These are phyloP conservation scores for Phytophthora fragariae DNA, from an alignment of 352 stramenopile genomes.

Conservation along the genomic window DNA sequence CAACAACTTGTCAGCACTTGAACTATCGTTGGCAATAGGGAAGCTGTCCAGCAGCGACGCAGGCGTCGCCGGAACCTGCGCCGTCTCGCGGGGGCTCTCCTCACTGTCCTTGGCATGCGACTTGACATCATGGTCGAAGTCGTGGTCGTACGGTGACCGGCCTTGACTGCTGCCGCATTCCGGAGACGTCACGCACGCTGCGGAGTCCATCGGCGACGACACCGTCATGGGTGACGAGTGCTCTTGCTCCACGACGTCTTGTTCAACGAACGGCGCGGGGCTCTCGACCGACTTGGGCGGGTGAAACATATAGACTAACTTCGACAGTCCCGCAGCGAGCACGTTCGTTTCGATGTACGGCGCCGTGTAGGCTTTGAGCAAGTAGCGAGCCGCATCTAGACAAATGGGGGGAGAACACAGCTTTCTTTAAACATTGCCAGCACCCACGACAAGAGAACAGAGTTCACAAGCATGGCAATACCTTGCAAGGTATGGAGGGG, in stretches of 20 bases:
- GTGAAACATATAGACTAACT: conserved; percentile 81
- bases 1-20: conserved; percentile 82
- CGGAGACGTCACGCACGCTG: conserved; percentile 75
- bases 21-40: conserved; percentile 73
- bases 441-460: conserved; percentile 46
- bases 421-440: conserved; percentile 74
- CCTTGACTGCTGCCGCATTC: conserved; percentile 77
- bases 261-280: conserved; percentile 49
- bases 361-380: conserved; percentile 80
- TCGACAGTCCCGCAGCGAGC: conserved; percentile 72
- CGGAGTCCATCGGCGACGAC: conserved; percentile 70
- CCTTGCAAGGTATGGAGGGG: conserved; percentile 83
- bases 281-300: conserved; percentile 65
- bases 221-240: conserved; percentile 37
- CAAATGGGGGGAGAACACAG: conserved; percentile 58
- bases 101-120: conserved; percentile 54
- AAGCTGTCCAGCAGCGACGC: conserved; percentile 59
- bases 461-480: conserved; percentile 60
- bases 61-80: conserved; percentile 47
- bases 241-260: conserved; percentile 57
- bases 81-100: conserved; percentile 59
- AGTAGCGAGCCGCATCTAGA: conserved; percentile 82
- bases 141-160: conserved; percentile 74
- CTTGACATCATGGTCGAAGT: conserved; percentile 78
- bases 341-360: conserved; percentile 84